Percentiles rank a stretch among this genome's conserved stretches.
Conservation (phyloP, 2,329 filamentous ascomycete genomes). For the Hyphodiscus sp. region DNA sequence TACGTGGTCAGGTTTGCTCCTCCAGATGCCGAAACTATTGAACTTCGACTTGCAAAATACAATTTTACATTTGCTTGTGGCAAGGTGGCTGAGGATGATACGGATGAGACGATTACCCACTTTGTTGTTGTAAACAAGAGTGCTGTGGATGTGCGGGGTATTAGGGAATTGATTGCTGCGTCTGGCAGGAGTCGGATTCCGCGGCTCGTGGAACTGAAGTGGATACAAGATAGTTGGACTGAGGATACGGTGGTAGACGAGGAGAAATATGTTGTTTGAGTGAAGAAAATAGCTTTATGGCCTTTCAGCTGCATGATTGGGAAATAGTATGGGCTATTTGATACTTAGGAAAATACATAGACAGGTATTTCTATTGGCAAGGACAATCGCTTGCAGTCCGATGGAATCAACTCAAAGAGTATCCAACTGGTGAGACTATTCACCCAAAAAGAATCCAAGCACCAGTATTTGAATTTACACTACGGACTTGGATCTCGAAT, state of each 20-base stretch:
- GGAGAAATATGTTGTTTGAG: slow-evolving; percentile 44
- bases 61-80: slow-evolving; percentile 67
- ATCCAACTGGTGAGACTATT: too few relatives aligned
- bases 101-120: slow-evolving; percentile 60
- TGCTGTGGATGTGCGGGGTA: slow-evolving; percentile 35
- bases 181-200: slow-evolving; percentile 49
- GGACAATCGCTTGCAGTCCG: too few relatives aligned
- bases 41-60: slow-evolving; percentile 43
- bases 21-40: slow-evolving; percentile 31
- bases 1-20: slow-evolving; percentile 35
- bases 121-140: slow-evolving; percentile 51
- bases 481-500: too few relatives aligned
- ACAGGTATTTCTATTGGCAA: too few relatives aligned
- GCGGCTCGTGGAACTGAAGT: slow-evolving; percentile 60
- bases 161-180: slow-evolving; percentile 41
- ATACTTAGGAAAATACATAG: too few relatives aligned
- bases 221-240: slow-evolving; percentile 76
- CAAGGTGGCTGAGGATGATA: slow-evolving; percentile 41
- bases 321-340: too few relatives aligned
- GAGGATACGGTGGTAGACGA: slow-evolving; percentile 77
- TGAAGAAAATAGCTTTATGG: too few relatives aligned
- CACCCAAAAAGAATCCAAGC: too few relatives aligned
- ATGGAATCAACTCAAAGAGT: too few relatives aligned
- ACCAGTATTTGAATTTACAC: too few relatives aligned
- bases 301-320: too few relatives aligned